A percentile compares a stretch with the other conserved stretches of the same genome.
phyloP scores from a whole-genome alignment of 768 basidiomycete genomes.

The Termitomyces sp. region DNA sequence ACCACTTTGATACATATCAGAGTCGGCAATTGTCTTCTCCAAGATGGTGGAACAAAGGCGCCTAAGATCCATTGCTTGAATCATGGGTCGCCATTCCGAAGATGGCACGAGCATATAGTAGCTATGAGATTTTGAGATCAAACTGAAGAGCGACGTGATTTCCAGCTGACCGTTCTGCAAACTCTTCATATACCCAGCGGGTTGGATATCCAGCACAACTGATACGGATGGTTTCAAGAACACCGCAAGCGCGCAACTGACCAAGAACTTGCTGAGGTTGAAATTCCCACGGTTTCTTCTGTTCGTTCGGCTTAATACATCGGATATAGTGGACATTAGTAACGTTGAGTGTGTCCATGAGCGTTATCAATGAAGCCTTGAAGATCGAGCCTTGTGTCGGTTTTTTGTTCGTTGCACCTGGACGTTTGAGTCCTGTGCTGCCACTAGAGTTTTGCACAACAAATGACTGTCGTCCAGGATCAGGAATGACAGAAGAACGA shows the following conservation, averaged over 20 bases:
- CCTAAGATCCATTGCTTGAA: conserved; percentile 73
- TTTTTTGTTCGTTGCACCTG: conserved; percentile 71
- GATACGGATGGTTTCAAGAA: conserved; percentile 96
- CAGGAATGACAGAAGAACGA: conserved; percentile 80
- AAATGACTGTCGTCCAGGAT: conserved; percentile 75
- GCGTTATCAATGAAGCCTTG: conserved; percentile 85
- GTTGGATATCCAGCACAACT: conserved; percentile 99
- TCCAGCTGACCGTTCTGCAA: conserved; percentile 81
- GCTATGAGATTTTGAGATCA: conserved; percentile 33
- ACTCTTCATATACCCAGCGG: conserved; percentile 97
- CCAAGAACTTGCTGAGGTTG: conserved; percentile 92
- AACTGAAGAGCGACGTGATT: not conserved
- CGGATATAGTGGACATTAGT: conserved; percentile 99
- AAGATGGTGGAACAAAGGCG: conserved; percentile 81
- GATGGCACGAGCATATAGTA: conserved; percentile 97
- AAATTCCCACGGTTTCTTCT: conserved; percentile 95
- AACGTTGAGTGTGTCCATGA: conserved; percentile 96
- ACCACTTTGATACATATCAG: conserved; percentile 96
- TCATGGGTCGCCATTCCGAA: conserved; percentile 80
- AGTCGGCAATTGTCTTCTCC: conserved; percentile 81
- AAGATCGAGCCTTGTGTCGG: conserved; percentile 98
- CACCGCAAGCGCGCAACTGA: conserved; percentile 96
- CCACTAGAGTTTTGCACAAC: conserved; percentile 41
- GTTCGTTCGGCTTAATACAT: conserved; percentile 98
- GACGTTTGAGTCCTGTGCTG: conserved; percentile 42